These are phyloP conservation scores for Geotrichum ghanense DNA, from an alignment of 805 yeast genomes.

Conservation along the genomic window DNA sequence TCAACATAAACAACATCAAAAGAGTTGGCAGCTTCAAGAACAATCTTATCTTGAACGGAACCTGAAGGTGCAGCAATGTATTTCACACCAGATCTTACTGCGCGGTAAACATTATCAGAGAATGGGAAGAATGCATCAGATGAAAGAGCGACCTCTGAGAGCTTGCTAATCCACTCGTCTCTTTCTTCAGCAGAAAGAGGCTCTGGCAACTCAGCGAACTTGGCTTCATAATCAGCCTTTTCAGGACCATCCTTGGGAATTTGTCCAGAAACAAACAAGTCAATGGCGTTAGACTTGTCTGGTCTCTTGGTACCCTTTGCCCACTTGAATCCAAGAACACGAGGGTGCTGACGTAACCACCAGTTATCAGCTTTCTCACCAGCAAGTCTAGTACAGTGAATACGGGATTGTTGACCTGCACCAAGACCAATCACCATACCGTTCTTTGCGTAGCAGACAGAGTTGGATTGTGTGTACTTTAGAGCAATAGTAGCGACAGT, in stretches of 20 bases:
- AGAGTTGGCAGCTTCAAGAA: constrained; percentile 90
- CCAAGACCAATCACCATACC: constrained; percentile 99
- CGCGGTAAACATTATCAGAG: constrained; percentile 98
- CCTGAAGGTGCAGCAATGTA: constrained; percentile 96
- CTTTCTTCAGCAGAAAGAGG: constrained; percentile 80
- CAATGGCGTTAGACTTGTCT: constrained; percentile 96
- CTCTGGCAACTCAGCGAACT: constrained; percentile 72
- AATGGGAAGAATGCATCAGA: constrained; percentile 99
- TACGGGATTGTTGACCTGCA: constrained; percentile 99
- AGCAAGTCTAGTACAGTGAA: constrained; percentile 97
- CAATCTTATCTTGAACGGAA: constrained; percentile 95
- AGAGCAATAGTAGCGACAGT: constrained; percentile 96
- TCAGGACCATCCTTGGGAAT: constrained; percentile 89
- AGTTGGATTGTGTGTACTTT: constrained; percentile 96
- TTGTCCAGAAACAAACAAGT: constrained; percentile 82
- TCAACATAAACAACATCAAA: constrained; percentile 86
- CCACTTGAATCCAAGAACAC: constrained; percentile 88
- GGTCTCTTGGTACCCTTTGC: constrained; percentile 97
- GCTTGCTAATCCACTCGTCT: constrained; percentile 71
- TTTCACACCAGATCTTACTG: constrained; percentile 92
- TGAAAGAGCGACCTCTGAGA: constrained; percentile 79
- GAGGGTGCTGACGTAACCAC: constrained; percentile 99
- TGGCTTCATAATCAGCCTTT: constrained; percentile 80
- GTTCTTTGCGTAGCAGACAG: constrained; percentile 95
- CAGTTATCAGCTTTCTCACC: constrained; percentile 99